A percentile compares a stretch with the other conserved stretches of the same genome.
Evolutionary conservation across 345 rosid genomes (phyloP).

Genomic region (Turnera subulata): DNA sequence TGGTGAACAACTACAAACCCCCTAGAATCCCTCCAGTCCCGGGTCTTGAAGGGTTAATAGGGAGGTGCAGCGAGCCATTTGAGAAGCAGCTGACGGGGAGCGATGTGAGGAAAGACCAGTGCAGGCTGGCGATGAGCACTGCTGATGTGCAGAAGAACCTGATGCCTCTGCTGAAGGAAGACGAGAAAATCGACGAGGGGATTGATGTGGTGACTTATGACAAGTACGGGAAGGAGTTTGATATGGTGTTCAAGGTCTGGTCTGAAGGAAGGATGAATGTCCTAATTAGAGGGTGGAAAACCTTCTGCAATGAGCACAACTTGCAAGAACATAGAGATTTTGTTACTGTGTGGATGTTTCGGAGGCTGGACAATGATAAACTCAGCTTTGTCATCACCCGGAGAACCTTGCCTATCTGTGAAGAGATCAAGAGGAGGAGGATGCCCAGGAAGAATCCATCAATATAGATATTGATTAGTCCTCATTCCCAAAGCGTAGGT

Average conservation of each 20-base stretch:
- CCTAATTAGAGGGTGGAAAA: slow-evolving; percentile 11
- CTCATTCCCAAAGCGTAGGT: too few relatives aligned
- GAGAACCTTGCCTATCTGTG: slow-evolving; percentile 1
- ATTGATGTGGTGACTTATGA: slow-evolving; percentile 5
- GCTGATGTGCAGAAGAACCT: not conserved
- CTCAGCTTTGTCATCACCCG: slow-evolving; percentile 1
- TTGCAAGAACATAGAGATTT: slow-evolving; percentile 5
- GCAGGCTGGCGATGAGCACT: slow-evolving; percentile 2
- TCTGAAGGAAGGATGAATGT: not conserved
- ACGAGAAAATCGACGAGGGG: not conserved
- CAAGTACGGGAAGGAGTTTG: not conserved
- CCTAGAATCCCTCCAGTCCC: not conserved
- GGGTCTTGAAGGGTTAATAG: slow-evolving; percentile 2
- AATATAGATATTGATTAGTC: too few relatives aligned
- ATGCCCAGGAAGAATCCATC: not conserved
- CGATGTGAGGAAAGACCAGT: slow-evolving; percentile 3
- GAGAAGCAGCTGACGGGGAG: slow-evolving; percentile 19
- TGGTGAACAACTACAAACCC: not conserved
- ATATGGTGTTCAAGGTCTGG: slow-evolving; percentile 11
- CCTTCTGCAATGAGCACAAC: not conserved
- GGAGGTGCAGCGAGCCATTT: slow-evolving; percentile 12
- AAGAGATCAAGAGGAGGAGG: not conserved
- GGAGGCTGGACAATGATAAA: not conserved
- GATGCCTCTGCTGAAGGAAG: slow-evolving; percentile 1
- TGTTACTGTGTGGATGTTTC: slow-evolving; percentile 15